phyloP scores from a whole-genome alignment of 2,329 filamentous ascomycete species.

The Eurotiales sp. region DNA sequence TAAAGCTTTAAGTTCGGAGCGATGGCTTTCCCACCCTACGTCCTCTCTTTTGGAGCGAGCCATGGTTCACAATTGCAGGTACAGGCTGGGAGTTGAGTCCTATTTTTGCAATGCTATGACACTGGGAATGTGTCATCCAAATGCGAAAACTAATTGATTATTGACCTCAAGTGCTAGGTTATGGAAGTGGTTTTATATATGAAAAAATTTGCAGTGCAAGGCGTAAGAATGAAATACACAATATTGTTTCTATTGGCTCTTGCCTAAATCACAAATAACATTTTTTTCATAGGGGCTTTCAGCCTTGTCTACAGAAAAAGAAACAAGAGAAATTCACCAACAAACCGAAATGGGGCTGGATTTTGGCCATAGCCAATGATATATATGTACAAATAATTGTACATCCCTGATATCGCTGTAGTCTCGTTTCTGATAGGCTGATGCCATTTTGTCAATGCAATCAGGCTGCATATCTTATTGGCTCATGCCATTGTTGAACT shows the following conservation, averaged over 20 bases:
- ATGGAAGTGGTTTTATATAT: constrained; percentile 1
- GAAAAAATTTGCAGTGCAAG: not conserved
- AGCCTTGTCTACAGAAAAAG: constrained; percentile 1
- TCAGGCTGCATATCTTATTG: not conserved
- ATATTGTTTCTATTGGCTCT: not conserved
- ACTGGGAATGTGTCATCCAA: not conserved
- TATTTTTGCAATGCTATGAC: not conserved
- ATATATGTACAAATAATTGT: not conserved
- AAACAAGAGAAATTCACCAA: too few relatives aligned
- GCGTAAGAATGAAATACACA: not conserved
- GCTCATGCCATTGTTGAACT: not conserved
- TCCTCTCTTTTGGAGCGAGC: constrained; percentile 14
- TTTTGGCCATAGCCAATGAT: not conserved
- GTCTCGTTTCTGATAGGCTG: not conserved
- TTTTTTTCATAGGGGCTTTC: not conserved
- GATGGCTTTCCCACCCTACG: constrained; percentile 14
- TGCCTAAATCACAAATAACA: not conserved
- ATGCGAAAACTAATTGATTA: not conserved
- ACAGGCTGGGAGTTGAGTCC: not conserved
- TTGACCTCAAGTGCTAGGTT: not conserved
- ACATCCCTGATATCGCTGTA: not conserved
- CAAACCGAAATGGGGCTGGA: not conserved
- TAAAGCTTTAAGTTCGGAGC: constrained; percentile 14
- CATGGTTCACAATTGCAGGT: not conserved
- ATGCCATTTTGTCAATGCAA: not conserved